Evolutionary conservation across 768 basidiomycete genomes (phyloP), one percentile per base, ranked within the genome.

Genomic region (Amanita subjunquillea): DNA sequence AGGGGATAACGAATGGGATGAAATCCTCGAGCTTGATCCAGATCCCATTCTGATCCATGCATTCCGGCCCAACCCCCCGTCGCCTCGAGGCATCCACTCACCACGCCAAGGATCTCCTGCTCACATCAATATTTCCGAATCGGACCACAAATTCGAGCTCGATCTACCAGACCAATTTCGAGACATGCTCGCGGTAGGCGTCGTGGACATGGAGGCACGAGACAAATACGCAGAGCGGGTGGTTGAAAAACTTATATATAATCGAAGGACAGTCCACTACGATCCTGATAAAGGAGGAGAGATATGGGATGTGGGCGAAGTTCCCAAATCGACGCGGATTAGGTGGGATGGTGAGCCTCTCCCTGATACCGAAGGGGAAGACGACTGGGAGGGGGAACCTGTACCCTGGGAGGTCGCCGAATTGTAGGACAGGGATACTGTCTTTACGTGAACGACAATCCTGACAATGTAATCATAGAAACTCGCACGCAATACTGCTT

Each of bases 381-480:
- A 78, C 40, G 83, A 84, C 56, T 91, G 88, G 88, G 88, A 89
- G 66, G 80, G 84, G 34, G 87, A 89, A 65, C 83, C 84, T 36
- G 75, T 89, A 34, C 83, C 87, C 55, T 91, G 88, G 88, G 85
- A 85, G 66, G 73, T 79, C 7, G 88, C 80, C 49, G 88, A 88
- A 59, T 59, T 91, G 65, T 89, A 75, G 63, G 42, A 7, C 39
- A 20, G 23, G 36, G n/a, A 17, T 36, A 17, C 17, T 46, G 30
- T 22, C 30, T 17, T 6, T 23, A 34, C 23, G 13, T 32, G 34
- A 37, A 20, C 22, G 9, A 48, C 34, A n/a, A 37, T 48, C 47
- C 47, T 48, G 47, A 25, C 34, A 22, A 6, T 48, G 44, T 46
- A 46, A 30, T 30, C n/a, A 29, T 44, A 44, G 42, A 43, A 27